Percentiles rank a stretch among this genome's conserved stretches.
Evolutionary conservation across 176 grass and related monocot genomes (phyloP).

Genomic region (Tillandsia leiboldiana): DNA sequence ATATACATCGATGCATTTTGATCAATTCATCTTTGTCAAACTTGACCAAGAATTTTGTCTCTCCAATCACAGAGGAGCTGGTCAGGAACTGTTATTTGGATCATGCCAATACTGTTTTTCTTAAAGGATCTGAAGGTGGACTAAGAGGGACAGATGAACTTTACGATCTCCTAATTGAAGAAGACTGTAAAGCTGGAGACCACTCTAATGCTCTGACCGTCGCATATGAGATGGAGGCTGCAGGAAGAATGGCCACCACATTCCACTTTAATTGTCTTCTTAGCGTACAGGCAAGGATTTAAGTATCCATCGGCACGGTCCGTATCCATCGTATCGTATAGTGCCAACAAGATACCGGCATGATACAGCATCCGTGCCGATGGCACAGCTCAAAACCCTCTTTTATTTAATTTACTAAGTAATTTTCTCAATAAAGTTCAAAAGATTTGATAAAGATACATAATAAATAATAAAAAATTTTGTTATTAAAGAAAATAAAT

Average conservation of each 20-base stretch:
- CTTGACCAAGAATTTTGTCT: conserved; percentile 20
- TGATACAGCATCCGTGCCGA: no score
- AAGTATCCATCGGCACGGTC: no score
- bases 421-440: no score
- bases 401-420: no score
- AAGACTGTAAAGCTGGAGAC: conserved; percentile 94
- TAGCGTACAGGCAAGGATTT: conserved; percentile 27
- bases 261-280: conserved; percentile 99
- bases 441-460: no score
- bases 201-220: conserved; percentile 92
- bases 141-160: conserved; percentile 68
- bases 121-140: conserved; percentile 88
- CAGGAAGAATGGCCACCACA: conserved; percentile 97
- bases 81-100: conserved; percentile 58
- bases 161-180: conserved; percentile 80
- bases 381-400: no score
- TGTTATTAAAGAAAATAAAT: no score
- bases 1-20: conserved; percentile 9
- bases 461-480: no score
- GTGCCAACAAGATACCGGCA: no score
- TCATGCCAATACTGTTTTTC: conserved; percentile 85
- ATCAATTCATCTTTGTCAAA: conserved; percentile 10
- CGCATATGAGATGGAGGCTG: conserved; percentile 97
- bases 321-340: no score
- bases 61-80: conserved; percentile 64